A percentile compares a stretch with the other conserved stretches of the same genome.
These are phyloP conservation scores for Tricholomella constricta DNA, from an alignment of 768 basidiomycete genomes.

Conservation along the genomic window DNA sequence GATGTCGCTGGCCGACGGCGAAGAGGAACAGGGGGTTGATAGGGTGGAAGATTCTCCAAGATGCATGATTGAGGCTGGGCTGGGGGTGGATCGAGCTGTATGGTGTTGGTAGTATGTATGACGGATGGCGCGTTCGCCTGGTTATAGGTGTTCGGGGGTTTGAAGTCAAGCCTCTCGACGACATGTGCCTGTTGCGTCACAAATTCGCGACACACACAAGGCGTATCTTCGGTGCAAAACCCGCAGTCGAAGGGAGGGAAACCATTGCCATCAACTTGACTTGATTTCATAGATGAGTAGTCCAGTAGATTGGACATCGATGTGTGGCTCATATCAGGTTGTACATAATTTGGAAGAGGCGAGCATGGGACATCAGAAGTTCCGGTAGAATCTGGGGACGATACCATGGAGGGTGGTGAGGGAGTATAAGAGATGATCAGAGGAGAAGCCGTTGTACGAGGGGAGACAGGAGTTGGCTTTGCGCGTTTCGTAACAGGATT, in stretches of 20 bases:
- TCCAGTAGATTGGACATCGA: slow-evolving; percentile 32
- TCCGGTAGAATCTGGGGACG: slow-evolving; percentile 48
- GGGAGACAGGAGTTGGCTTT: slow-evolving; percentile 28
- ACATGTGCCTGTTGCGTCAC: slow-evolving; percentile 44
- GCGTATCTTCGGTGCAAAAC: slow-evolving; percentile 67
- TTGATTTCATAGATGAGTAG: slow-evolving; percentile 30
- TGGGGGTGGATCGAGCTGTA: slow-evolving; percentile 26
- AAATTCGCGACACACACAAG: slow-evolving; percentile 80
- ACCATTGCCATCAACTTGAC: slow-evolving; percentile 24
- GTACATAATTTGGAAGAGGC: slow-evolving; percentile 29
- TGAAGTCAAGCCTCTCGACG: slow-evolving; percentile 20
- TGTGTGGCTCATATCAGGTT: slow-evolving; percentile 25
- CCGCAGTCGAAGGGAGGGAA: slow-evolving; percentile 67
- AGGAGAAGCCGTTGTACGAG: slow-evolving; percentile 30
- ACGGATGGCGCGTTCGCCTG: slow-evolving; percentile 22
- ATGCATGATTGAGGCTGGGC: slow-evolving; percentile 52
- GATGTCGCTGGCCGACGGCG: slow-evolving; percentile 51
- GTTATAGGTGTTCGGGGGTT: slow-evolving; percentile 24
- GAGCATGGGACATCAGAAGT: slow-evolving; percentile 36
- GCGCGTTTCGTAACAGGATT: slow-evolving; percentile 37
- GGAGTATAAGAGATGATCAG: slow-evolving; percentile 40
- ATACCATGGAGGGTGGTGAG: slow-evolving; percentile 51
- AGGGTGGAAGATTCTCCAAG: slow-evolving; percentile 75
- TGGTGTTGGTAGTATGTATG: slow-evolving; percentile 24
- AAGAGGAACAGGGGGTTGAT: slow-evolving; percentile 82